Percentiles rank a stretch among this genome's conserved stretches.
Evolutionary conservation across 106 monocot species (phyloP).

Genomic region (Acorus calamus): DNA sequence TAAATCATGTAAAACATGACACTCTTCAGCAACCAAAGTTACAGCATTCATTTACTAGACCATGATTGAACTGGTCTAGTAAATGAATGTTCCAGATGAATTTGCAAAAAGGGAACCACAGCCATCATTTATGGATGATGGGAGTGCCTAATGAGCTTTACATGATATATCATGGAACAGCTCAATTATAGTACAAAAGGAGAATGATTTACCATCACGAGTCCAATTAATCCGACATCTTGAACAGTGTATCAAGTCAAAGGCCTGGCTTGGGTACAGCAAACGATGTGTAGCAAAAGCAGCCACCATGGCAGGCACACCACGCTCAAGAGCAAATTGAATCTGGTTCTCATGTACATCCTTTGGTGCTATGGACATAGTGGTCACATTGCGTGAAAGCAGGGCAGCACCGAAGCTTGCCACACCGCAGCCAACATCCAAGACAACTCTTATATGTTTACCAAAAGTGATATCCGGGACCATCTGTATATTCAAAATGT

Average conservation of each 20-base stretch:
- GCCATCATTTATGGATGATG: too few species aligned
- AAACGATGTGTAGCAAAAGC: conserved; percentile 80
- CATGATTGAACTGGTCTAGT: too few species aligned
- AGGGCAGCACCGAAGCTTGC: conserved; percentile 94
- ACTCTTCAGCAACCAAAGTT: too few species aligned
- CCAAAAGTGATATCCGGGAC: conserved; percentile 83
- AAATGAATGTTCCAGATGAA: too few species aligned
- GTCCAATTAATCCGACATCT: conserved; percentile 90
- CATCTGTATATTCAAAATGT: conserved; percentile 47
- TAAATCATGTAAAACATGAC: too few species aligned
- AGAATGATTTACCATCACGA: conserved; percentile 54
- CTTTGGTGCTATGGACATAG: conserved; percentile 87
- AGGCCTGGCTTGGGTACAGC: conserved; percentile 77
- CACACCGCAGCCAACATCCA: conserved; percentile 91
- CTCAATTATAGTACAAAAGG: neutral
- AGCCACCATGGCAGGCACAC: conserved; percentile 88
- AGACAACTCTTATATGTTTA: conserved; percentile 46
- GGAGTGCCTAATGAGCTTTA: too few species aligned
- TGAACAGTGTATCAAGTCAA: conserved; percentile 91
- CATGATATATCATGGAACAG: too few species aligned
- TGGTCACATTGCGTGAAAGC: conserved; percentile 62
- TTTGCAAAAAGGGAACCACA: too few species aligned
- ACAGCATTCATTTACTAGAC: too few species aligned
- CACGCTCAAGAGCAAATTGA: conserved; percentile 95
- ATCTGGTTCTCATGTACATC: conserved; percentile 94